These are phyloP conservation scores for Syncephalastrum monosporum DNA, from an alignment of 371 early-diverging fungal genomes.

Conservation along the genomic window DNA sequence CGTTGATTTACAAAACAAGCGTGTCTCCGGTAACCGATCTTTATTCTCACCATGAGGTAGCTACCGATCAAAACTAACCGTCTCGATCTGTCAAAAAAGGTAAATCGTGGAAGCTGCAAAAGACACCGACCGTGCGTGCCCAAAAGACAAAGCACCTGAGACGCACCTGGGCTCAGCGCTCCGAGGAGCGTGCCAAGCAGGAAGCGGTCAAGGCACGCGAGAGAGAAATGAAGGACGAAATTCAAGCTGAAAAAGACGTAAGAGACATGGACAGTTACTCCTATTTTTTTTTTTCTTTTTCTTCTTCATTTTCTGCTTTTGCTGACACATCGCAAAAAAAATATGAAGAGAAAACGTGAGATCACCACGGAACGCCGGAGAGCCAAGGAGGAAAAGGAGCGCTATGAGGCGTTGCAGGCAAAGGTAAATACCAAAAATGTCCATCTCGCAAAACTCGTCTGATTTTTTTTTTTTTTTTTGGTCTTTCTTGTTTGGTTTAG, in stretches of 20 bases:
- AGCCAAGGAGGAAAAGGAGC: constrained; percentile 62
- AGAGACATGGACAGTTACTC: constrained; percentile 1
- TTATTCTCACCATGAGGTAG: background rate
- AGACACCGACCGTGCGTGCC: constrained; percentile 51
- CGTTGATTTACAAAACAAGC: constrained; percentile 40
- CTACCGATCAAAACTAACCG: background rate
- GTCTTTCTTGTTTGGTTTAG: constrained; percentile 8
- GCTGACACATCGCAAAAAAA: background rate
- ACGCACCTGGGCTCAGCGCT: constrained; percentile 52
- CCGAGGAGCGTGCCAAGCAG: constrained; percentile 39
- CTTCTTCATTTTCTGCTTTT: too few species aligned
- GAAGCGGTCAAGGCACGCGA: constrained; percentile 45
- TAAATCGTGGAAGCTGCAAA: constrained; percentile 56
- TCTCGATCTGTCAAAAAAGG: constrained; percentile 21
- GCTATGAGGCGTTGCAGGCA: constrained; percentile 53
- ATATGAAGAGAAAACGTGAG: constrained; percentile 50
- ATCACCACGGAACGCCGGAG: constrained; percentile 60
- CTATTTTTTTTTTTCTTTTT: too few species aligned
- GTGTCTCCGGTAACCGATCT: constrained; percentile 43
- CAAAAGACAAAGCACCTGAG: constrained; percentile 57
- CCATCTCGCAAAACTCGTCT: too few species aligned
- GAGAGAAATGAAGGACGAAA: constrained; percentile 57
- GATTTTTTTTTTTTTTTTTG: too few species aligned
- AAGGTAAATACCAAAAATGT: constrained; percentile 26
- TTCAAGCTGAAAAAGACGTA: constrained; percentile 56